Evolutionary conservation across 2,329 filamentous ascomycete species (phyloP).

Genomic region (Ceratocystis colombiana): DNA sequence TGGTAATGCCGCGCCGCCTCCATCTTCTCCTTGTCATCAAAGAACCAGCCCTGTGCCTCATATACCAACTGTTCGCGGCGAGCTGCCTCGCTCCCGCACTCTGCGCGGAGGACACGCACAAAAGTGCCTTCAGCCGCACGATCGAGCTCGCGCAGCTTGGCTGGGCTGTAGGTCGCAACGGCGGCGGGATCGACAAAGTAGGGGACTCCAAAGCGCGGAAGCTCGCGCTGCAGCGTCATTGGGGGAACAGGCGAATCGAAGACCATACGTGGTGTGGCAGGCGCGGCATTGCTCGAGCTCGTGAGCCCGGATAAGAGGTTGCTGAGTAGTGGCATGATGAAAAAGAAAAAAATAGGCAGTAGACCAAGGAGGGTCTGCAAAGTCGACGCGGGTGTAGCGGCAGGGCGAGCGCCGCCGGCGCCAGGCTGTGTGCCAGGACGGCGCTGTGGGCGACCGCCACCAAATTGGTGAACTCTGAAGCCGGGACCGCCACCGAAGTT

Average conservation of each 20-base stretch:
- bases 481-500: constrained; percentile 83
- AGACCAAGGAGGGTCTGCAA: constrained; percentile 59
- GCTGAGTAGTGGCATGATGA: constrained; percentile 73
- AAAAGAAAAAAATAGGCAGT: constrained; percentile 79
- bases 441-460: constrained; percentile 60
- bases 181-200: constrained; percentile 81
- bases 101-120: constrained; percentile 53
- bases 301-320: constrained; percentile 59
- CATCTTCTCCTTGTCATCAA: constrained; percentile 69
- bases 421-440: constrained; percentile 55
- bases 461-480: constrained; percentile 91
- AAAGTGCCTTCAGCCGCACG: constrained; percentile 64
- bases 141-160: constrained; percentile 66
- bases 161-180: constrained; percentile 56
- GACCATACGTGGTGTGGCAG: constrained; percentile 54
- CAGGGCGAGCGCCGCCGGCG: constrained; percentile 29
- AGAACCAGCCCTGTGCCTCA: constrained; percentile 80
- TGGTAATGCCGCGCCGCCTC: constrained; percentile 50
- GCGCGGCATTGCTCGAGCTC: constrained; percentile 36
- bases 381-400: constrained; percentile 35
- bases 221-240: constrained; percentile 63
- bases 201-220: constrained; percentile 58
- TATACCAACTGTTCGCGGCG: constrained; percentile 58
- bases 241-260: constrained; percentile 64
- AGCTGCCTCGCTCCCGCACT: constrained; percentile 65